Evolutionary conservation across 441 rosid genomes (phyloP).

Genomic region (Gossypium schwendimanii): DNA sequence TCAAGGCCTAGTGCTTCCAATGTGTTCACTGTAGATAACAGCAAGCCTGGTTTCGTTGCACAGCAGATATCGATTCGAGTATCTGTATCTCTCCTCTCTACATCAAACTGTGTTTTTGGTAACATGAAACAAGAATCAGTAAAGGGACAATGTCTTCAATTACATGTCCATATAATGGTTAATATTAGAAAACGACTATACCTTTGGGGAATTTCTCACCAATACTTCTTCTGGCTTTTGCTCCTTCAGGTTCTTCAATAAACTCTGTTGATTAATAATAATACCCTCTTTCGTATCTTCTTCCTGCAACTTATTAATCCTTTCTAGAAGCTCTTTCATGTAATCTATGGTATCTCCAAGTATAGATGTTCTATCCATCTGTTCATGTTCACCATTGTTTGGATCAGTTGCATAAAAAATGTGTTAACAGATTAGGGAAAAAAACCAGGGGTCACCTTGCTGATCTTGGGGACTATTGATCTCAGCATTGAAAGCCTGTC

Average conservation of each 20-base stretch:
- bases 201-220: conserved; percentile 86
- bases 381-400: conserved; percentile 7
- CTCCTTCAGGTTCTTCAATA: conserved; percentile 40
- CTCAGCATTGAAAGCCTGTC: conserved; percentile 93
- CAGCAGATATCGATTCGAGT: conserved; percentile 75
- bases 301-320: conserved; percentile 59
- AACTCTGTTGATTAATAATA: conserved; percentile 21
- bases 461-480: conserved; percentile 91
- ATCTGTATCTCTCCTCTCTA: conserved; percentile 47
- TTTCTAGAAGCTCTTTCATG: conserved; percentile 89
- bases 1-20: conserved; percentile 78
- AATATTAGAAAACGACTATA: conserved; percentile 15
- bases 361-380: conserved; percentile 97
- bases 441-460: conserved; percentile 48
- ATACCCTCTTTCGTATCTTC: conserved; percentile 40
- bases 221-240: conserved; percentile 43
- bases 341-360: conserved; percentile 94
- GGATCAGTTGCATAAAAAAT: background rate
- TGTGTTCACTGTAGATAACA: conserved; percentile 72
- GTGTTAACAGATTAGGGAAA: background rate
- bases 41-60: conserved; percentile 66
- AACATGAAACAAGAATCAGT: background rate
- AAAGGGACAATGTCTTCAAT: background rate
- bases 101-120: conserved; percentile 54
- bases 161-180: background rate